A percentile compares a stretch with the other conserved stretches of the same genome.
Evolutionary conservation across 441 rosid genomes (phyloP).

Genomic region (Eugenia klotzschiana): DNA sequence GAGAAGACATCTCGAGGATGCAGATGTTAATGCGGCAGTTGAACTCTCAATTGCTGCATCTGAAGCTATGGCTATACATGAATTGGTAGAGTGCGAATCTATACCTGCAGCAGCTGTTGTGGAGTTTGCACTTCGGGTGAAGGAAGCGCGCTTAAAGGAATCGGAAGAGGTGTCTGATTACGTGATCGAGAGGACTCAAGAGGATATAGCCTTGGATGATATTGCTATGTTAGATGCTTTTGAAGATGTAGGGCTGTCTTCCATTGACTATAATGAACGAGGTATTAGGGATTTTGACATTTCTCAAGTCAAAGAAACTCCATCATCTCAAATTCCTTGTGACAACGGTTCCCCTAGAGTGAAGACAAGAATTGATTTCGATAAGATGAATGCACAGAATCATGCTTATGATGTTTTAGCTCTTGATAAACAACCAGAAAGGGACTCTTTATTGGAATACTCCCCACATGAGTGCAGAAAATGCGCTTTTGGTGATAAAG

Average conservation of each 20-base stretch:
- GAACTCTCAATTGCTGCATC: slow-evolving; percentile 59
- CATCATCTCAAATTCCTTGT: slow-evolving; percentile 11
- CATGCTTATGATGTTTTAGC: background rate
- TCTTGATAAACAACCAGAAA: background rate
- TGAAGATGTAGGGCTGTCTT: slow-evolving; percentile 36
- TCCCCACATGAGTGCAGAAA: background rate
- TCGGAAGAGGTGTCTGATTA: slow-evolving; percentile 8
- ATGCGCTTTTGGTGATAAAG: slow-evolving; percentile 1
- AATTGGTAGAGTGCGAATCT: slow-evolving; percentile 21
- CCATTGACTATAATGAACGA: slow-evolving; percentile 6
- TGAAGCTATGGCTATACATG: slow-evolving; percentile 51
- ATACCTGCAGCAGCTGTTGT: slow-evolving; percentile 29
- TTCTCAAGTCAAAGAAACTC: slow-evolving; percentile 40
- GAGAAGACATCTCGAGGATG: slow-evolving; percentile 8
- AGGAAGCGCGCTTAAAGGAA: slow-evolving; percentile 40
- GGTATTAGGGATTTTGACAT: slow-evolving; percentile 13
- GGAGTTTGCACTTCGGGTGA: slow-evolving; percentile 48
- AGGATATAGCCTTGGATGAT: slow-evolving; percentile 32
- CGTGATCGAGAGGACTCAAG: slow-evolving; percentile 14
- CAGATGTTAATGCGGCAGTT: slow-evolving; percentile 26
- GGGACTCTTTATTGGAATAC: background rate
- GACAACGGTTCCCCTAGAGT: slow-evolving; percentile 4
- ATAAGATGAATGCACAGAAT: background rate
- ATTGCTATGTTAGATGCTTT: slow-evolving; percentile 32
- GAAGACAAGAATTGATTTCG: background rate